Percentiles rank a stretch among this genome's conserved stretches.
These are phyloP conservation scores for Fermentozyma sake DNA, from an alignment of 1,139 yeast species.

Conservation along the genomic window DNA sequence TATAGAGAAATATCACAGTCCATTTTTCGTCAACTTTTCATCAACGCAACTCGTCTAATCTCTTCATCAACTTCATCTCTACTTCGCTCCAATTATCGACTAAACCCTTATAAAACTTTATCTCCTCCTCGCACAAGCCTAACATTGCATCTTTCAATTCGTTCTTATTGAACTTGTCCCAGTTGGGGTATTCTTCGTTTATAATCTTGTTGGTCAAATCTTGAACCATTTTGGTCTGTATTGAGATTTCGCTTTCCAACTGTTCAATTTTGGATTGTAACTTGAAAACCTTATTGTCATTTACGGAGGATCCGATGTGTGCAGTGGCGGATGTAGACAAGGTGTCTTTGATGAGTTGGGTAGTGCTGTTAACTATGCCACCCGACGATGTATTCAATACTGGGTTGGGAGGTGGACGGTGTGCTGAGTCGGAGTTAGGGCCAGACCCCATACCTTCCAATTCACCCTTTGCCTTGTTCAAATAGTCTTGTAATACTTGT, in stretches of 20 bases:
- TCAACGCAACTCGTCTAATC: slow-evolving; percentile 29
- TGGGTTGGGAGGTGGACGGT: slow-evolving; percentile 32
- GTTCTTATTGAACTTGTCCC: slow-evolving; percentile 73
- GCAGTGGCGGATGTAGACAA: slow-evolving; percentile 42
- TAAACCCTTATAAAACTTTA: slow-evolving; percentile 68
- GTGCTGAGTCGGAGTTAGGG: slow-evolving; percentile 9
- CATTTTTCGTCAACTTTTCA: too few relatives aligned
- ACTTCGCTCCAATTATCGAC: slow-evolving; percentile 68
- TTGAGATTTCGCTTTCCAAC: slow-evolving; percentile 51
- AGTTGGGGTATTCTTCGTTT: slow-evolving; percentile 75
- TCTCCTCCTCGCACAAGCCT: slow-evolving; percentile 70
- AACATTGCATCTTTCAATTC: slow-evolving; percentile 73
- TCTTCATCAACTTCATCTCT: slow-evolving; percentile 40
- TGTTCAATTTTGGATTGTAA: slow-evolving; percentile 30
- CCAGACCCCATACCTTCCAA: slow-evolving; percentile 59
- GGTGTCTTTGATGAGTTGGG: slow-evolving; percentile 44
- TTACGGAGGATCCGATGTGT: slow-evolving; percentile 35
- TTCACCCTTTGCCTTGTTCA: slow-evolving; percentile 66
- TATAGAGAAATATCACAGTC: too few relatives aligned
- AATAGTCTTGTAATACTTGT: slow-evolving; percentile 79
- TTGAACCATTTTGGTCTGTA: slow-evolving; percentile 45
- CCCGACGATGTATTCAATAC: slow-evolving; percentile 21
- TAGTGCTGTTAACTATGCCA: slow-evolving; percentile 41
- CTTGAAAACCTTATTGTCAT: slow-evolving; percentile 33
- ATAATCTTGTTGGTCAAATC: slow-evolving; percentile 68